Percentiles rank a stretch among this genome's conserved stretches.
phyloP scores from a whole-genome alignment of 768 basidiomycete species.

The Lentinus brumalis region DNA sequence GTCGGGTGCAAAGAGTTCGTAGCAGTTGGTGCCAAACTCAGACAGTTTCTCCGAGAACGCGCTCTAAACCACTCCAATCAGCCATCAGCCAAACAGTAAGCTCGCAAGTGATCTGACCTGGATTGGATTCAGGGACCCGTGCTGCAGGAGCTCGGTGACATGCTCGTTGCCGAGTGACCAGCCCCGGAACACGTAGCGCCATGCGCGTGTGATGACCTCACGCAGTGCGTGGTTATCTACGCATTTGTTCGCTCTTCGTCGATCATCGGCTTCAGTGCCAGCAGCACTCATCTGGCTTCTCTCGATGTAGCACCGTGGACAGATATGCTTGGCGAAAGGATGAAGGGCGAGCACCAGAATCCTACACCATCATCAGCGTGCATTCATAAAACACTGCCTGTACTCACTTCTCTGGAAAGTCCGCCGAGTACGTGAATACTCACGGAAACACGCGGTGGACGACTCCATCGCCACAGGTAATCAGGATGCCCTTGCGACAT shows the following conservation, averaged over 20 bases:
- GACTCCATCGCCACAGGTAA: constrained; percentile 32
- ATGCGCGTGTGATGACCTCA: constrained; percentile 6
- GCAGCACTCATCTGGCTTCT: constrained; percentile 31
- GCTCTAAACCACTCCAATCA: constrained; percentile 25
- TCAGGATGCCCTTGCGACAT: constrained; percentile 29
- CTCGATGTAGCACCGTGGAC: constrained; percentile 39
- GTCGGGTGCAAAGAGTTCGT: constrained; percentile 31
- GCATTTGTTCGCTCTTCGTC: not conserved
- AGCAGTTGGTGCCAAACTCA: constrained; percentile 26
- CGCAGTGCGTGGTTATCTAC: not conserved
- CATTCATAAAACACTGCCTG: not conserved
- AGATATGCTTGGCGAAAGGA: constrained; percentile 39
- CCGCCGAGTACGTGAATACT: constrained; percentile 35
- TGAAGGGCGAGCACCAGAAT: constrained; percentile 40
- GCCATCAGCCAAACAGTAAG: not conserved
- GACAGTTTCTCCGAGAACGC: constrained; percentile 32
- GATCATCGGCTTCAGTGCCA: constrained; percentile 21
- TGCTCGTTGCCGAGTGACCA: constrained; percentile 6
- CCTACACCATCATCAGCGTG: constrained; percentile 23
- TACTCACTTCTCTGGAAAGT: constrained; percentile 40
- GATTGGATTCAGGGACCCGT: constrained; percentile 19
- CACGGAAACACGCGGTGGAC: constrained; percentile 27
- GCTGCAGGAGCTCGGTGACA: constrained; percentile 15
- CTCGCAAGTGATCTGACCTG: constrained; percentile 4
- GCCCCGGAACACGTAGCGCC: constrained; percentile 19